Percentiles rank a stretch among this genome's conserved stretches.
phyloP scores from a whole-genome alignment of 495 filamentous ascomycete species.

The Aspergillus avenaceus region DNA sequence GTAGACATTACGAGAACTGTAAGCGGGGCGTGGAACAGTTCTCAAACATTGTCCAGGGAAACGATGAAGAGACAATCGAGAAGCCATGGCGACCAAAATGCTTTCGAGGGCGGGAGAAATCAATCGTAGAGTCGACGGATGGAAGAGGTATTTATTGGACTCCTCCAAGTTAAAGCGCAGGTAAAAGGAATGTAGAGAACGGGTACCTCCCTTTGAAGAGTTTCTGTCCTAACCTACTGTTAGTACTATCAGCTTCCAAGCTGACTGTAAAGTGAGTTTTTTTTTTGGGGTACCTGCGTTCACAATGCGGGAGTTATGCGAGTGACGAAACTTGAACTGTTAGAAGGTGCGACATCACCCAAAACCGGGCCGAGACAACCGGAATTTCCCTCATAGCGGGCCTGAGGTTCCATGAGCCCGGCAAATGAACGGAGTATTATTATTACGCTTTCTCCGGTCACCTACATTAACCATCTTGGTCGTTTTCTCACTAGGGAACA shows the following conservation, averaged over 20 bases:
- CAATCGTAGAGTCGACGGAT: background rate
- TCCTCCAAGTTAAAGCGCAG: background rate
- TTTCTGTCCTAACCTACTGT: no score
- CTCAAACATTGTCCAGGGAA: conserved; percentile 33
- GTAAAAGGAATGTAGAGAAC: conserved; percentile 1
- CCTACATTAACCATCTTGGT: conserved; percentile 16
- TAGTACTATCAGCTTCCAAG: no score
- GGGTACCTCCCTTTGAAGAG: no score
- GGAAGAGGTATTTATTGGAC: no score
- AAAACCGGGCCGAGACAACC: conserved; percentile 27
- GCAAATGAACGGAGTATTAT: conserved; percentile 37
- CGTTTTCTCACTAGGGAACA: conserved; percentile 10
- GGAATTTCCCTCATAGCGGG: conserved; percentile 20
- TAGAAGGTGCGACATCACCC: conserved; percentile 3
- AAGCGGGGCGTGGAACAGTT: conserved; percentile 24
- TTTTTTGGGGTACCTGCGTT: no score
- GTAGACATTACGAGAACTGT: conserved; percentile 12
- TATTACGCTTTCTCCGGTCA: conserved; percentile 30
- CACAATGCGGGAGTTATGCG: background rate
- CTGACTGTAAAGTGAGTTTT: no score
- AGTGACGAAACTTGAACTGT: conserved; percentile 13
- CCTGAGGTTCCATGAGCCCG: conserved; percentile 14
- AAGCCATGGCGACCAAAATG: conserved; percentile 31
- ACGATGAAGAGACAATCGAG: conserved; percentile 37
- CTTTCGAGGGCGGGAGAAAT: background rate